Conservation (phyloP, 2,329 filamentous ascomycete genomes). For the Chaetomium sp. region DNA sequence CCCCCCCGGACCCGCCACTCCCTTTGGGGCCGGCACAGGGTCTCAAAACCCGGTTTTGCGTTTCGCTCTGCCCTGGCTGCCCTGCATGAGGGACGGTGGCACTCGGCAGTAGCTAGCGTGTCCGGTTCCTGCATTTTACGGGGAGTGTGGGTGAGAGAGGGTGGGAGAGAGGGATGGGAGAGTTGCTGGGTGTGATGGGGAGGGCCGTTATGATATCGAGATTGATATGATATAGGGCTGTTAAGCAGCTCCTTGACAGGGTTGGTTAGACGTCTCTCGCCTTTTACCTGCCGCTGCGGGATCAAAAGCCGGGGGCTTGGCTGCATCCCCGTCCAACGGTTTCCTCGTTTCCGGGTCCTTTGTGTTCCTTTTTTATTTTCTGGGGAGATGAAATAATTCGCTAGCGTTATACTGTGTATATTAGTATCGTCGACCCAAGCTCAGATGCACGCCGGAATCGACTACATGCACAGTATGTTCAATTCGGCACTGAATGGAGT, state of each 20-base stretch:
- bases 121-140: background rate
- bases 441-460: background rate
- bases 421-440: background rate
- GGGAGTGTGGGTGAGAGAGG: background rate
- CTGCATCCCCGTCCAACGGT: constrained; percentile 7
- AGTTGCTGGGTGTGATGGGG: background rate
- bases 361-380: background rate
- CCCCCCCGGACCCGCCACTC: background rate
- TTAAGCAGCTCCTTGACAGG: background rate
- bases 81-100: background rate
- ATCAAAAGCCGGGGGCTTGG: constrained; percentile 17
- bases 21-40: background rate
- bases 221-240: constrained; percentile 1
- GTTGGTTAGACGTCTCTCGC: background rate
- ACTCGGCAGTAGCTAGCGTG: constrained; percentile 3
- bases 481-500: background rate
- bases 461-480: too few relatives aligned
- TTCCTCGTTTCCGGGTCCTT: constrained; percentile 9
- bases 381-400: background rate
- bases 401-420: background rate
- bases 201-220: background rate
- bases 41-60: constrained; percentile 1
- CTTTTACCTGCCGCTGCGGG: constrained; percentile 12
- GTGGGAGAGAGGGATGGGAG: background rate
- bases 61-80: background rate